A percentile compares a stretch with the other conserved stretches of the same genome.
phyloP scores from a whole-genome alignment of 257 asterid species.

The Anisodus acutangulus region DNA sequence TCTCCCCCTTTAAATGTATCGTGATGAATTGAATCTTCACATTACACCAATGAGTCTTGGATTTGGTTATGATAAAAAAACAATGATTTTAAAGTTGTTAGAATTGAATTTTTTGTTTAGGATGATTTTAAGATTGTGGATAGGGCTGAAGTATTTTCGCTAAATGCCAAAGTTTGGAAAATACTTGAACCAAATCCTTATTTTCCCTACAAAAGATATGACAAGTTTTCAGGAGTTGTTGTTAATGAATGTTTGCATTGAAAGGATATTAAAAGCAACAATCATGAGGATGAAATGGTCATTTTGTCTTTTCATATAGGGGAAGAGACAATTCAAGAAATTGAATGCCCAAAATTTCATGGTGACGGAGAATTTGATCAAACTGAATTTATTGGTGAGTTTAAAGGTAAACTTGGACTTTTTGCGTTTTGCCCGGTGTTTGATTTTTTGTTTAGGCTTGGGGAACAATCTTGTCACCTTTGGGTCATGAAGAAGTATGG shows the following conservation, averaged over 20 bases:
- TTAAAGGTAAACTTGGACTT: background rate
- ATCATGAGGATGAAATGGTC: background rate
- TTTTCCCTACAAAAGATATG: conserved; percentile 10
- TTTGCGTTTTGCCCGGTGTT: background rate
- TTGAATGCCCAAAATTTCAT: background rate
- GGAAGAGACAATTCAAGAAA: conserved; percentile 7
- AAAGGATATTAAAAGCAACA: background rate
- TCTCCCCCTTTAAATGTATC: background rate
- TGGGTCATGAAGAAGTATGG: conserved; percentile 37
- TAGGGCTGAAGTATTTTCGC: conserved; percentile 22
- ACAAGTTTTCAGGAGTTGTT: background rate
- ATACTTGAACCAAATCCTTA: background rate
- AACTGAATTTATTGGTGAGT: background rate
- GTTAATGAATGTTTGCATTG: conserved; percentile 29
- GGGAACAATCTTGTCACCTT: background rate
- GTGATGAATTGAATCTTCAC: background rate
- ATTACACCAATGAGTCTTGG: background rate
- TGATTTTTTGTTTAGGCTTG: background rate
- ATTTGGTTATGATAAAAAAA: conserved; percentile 29
- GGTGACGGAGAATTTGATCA: background rate
- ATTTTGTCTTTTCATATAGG: conserved; percentile 33
- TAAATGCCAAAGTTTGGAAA: conserved; percentile 16
- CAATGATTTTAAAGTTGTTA: conserved; percentile 31
- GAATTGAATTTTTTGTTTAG: background rate
- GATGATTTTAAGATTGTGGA: background rate